A percentile compares a stretch with the other conserved stretches of the same genome.
Evolutionary conservation across 176 grass and related monocot species (phyloP).

Genomic region (Chrysopogon serrulatus): DNA sequence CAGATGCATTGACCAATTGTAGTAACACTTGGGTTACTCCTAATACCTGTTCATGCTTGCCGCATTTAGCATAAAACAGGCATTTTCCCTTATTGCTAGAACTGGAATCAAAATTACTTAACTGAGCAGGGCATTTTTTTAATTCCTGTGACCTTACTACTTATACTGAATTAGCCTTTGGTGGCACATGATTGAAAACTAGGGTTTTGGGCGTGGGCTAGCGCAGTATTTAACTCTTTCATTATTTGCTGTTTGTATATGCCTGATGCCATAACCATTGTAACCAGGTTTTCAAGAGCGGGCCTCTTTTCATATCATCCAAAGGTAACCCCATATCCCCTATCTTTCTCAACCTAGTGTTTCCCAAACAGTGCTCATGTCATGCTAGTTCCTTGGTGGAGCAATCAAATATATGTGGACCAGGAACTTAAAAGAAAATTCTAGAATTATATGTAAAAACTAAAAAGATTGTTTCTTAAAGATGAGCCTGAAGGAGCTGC

Average conservation of each 20-base stretch:
- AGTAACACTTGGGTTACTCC: background rate
- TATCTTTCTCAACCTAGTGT: background rate
- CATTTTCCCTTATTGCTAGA: background rate
- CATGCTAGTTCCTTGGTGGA: background rate
- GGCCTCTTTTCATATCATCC: conserved; percentile 97
- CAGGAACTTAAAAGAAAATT: background rate
- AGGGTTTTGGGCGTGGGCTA: background rate
- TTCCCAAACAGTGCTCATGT: background rate
- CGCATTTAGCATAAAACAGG: background rate
- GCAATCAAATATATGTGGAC: background rate
- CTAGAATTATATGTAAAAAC: background rate
- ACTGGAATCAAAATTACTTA: background rate
- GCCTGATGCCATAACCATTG: conserved; percentile 25
- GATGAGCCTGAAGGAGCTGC: background rate
- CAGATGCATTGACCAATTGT: background rate
- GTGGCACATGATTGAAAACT: background rate
- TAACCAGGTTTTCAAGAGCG: conserved; percentile 94
- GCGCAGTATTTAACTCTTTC: background rate
- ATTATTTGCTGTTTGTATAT: background rate
- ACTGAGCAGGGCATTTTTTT: background rate
- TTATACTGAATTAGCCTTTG: background rate
- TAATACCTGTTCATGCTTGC: background rate
- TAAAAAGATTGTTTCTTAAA: background rate
- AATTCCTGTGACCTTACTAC: background rate
- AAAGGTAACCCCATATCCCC: conserved; percentile 53